phyloP scores from a whole-genome alignment of 192 early-diverging fungal genomes.

The Backusella mclennaniae region DNA sequence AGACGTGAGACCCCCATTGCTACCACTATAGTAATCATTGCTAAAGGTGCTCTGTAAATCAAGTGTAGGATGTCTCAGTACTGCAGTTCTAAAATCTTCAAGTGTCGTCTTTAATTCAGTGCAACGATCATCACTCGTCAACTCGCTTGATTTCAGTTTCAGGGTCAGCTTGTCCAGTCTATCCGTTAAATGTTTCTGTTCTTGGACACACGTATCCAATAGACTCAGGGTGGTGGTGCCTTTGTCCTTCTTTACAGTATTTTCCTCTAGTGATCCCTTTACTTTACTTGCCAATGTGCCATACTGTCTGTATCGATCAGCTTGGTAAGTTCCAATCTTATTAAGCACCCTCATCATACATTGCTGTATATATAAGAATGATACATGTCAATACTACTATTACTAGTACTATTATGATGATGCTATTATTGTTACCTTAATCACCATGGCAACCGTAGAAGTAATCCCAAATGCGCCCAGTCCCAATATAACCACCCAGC shows the following conservation, averaged over 20 bases:
- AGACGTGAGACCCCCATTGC: background rate
- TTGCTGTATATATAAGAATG: background rate
- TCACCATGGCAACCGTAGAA: slow-evolving; percentile 3
- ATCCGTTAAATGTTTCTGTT: background rate
- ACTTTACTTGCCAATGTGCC: background rate
- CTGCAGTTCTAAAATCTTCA: background rate
- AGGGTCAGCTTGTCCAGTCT: background rate
- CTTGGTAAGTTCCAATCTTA: slow-evolving; percentile 1
- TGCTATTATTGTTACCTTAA: slow-evolving; percentile 22
- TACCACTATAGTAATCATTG: background rate
- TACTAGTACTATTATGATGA: background rate
- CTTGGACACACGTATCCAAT: background rate
- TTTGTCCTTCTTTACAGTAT: background rate
- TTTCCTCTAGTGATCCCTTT: background rate
- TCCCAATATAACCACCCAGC: slow-evolving; percentile 17
- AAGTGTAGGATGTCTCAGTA: background rate
- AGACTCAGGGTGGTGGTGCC: background rate
- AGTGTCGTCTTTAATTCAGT: background rate
- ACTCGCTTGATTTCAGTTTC: background rate
- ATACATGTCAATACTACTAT: background rate
- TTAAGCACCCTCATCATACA: background rate
- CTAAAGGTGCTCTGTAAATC: background rate
- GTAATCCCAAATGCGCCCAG: slow-evolving; percentile 20
- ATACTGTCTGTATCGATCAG: background rate
- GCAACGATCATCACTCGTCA: background rate